phyloP scores from a whole-genome alignment of 2,329 filamentous ascomycete species.

The Fusarium pseudocircinatum region DNA sequence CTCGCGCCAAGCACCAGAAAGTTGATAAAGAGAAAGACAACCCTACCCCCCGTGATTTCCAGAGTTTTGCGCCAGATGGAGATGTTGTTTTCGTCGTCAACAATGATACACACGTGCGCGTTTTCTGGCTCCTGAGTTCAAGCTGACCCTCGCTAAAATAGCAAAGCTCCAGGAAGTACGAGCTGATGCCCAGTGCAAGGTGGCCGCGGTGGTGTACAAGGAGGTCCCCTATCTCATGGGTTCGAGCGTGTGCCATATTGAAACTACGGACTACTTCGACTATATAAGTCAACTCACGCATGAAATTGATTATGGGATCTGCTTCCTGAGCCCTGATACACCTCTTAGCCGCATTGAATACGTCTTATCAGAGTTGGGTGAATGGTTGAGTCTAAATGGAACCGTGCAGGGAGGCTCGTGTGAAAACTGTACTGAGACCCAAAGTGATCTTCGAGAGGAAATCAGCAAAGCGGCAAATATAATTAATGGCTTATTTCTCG shows the following conservation, averaged over 20 bases:
- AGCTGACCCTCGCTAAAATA: not conserved
- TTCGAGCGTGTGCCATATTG: accelerated
- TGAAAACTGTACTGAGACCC: too few relatives aligned
- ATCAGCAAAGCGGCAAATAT: too few relatives aligned
- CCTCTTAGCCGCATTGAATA: not conserved
- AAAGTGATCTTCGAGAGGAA: too few relatives aligned
- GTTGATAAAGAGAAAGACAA: too few relatives aligned
- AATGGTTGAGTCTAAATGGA: not conserved
- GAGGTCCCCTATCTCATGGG: not conserved
- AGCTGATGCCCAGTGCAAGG: accelerated
- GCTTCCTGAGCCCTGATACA: not conserved
- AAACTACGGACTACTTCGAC: not conserved
- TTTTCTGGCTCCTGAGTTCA: not conserved
- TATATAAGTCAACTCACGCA: accelerated
- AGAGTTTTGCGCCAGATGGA: not conserved
- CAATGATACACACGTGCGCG: not conserved
- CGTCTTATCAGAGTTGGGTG: not conserved
- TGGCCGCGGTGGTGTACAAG: not conserved
- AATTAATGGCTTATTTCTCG: not conserved
- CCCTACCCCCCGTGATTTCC: not conserved
- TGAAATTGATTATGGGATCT: not conserved
- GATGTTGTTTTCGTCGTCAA: not conserved
- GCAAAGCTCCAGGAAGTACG: not conserved
- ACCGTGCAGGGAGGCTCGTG: not conserved
- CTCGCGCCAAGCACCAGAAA: not conserved